Conservation (phyloP, 169 alveolate species). For the Theileria orientalis region DNA sequence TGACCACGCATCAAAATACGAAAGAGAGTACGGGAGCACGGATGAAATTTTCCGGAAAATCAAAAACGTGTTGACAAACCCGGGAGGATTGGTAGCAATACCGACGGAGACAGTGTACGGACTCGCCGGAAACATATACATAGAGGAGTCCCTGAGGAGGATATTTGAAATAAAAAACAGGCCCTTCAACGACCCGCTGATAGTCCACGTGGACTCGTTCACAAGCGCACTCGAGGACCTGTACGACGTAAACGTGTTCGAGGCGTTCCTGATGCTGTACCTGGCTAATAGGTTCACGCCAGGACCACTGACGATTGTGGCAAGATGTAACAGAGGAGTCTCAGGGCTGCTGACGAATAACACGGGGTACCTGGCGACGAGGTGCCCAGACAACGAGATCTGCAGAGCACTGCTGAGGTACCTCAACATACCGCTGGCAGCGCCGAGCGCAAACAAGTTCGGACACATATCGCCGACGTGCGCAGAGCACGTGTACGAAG, state of each 20-base stretch:
- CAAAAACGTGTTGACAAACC: slow-evolving; percentile 40
- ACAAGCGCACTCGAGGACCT: slow-evolving; percentile 79
- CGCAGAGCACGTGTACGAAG: slow-evolving; percentile 90
- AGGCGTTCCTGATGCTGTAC: slow-evolving; percentile 64
- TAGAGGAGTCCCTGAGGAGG: slow-evolving; percentile 80
- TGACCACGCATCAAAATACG: no score
- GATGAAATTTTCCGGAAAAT: slow-evolving; percentile 4
- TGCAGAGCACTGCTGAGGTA: slow-evolving; percentile 81
- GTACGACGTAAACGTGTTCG: slow-evolving; percentile 71
- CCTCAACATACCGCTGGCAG: slow-evolving; percentile 89
- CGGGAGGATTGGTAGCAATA: slow-evolving; percentile 89
- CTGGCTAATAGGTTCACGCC: slow-evolving; percentile 89
- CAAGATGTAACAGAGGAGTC: slow-evolving; percentile 77
- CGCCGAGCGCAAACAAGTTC: slow-evolving; percentile 95
- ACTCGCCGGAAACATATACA: slow-evolving; percentile 92
- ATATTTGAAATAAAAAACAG: slow-evolving; percentile 89
- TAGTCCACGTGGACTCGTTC: slow-evolving; percentile 86
- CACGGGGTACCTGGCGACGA: slow-evolving; percentile 86
- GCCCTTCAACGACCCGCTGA: slow-evolving; percentile 93
- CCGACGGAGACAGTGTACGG: slow-evolving; percentile 98
- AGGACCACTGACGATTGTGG: slow-evolving; percentile 92
- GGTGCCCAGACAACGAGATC: slow-evolving; percentile 87
- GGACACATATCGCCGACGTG: slow-evolving; percentile 95
- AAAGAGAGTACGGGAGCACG: not conserved
- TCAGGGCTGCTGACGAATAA: slow-evolving; percentile 84